Base-by-base conservation (phyloP, 352 stramenopile genomes). In the Phytopythium boreale region DNA sequence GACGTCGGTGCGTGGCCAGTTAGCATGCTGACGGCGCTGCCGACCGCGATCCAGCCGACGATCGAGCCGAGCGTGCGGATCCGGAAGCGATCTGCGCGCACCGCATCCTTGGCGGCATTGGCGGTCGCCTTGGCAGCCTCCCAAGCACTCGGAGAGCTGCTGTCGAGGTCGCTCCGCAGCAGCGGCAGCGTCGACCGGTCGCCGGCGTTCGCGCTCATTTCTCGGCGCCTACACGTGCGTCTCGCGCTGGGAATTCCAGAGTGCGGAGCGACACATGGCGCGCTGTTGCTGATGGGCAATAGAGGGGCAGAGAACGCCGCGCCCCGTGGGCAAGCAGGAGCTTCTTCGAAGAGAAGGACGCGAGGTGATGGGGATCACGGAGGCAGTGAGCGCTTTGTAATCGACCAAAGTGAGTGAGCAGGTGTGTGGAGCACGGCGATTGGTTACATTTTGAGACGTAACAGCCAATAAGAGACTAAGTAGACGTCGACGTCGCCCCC, bases 41-140 rank as follows among this genome's bases (percentile, higher is more conserved):
- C 82, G 53, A 88, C 44, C 3, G 77, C 77, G 49, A 89, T 68
- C 74, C 74, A 89, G 31, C 66, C 80, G 41, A 86, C 41, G 36
- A 85, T 66, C 27, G 80, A 79, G 9, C 71, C 71, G 44, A 84
- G 56, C 55, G 75, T 70, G 55, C 64, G 67, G 50, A 77, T 19
- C 58, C 67, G 72, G 63, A 71, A 82, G 52, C 75, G 75, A 61
- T 82, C 72, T 15, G 64, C 47, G 37, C 66, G 72, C 50, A 84
- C 59, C 20, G 56, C 67, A 20, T 69, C 44, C 49, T 46, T 66
- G 11, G 43, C 55, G 6, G n/a, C 8, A 24, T 39, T 39, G 34
- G 10, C 7, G 2, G 22, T 8, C 53, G 37, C 34, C 1, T 9
- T 57, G 24, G 26, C 29, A 11, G 2, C 11, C 17, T 36, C 55